phyloP scores from a whole-genome alignment of 176 grass and related monocot genomes.

The Avena atlantica region DNA sequence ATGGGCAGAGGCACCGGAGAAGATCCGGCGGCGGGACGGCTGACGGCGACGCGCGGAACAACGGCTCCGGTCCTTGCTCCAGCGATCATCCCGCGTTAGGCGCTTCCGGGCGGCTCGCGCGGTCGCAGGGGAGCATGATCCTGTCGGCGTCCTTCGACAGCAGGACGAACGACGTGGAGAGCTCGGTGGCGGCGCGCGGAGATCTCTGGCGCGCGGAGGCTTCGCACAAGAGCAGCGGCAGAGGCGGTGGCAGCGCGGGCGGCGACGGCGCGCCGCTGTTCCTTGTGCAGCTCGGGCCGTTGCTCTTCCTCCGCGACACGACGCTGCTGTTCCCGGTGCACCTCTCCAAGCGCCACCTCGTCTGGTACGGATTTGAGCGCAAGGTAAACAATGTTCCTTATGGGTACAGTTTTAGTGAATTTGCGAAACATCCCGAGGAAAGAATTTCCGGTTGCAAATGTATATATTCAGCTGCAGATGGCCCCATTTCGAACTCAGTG shows the following conservation, averaged over 20 bases:
- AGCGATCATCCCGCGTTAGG: too few species aligned
- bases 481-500: not conserved
- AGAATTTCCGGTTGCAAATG: not conserved
- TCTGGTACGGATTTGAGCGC: slow-evolving; percentile 79
- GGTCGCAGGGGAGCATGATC: slow-evolving; percentile 59
- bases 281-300: slow-evolving; percentile 70
- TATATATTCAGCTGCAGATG: not conserved
- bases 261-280: slow-evolving; percentile 39
- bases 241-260: not conserved
- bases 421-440: not conserved
- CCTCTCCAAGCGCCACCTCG: slow-evolving; percentile 70
- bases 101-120: slow-evolving; percentile 38
- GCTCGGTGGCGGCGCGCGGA: slow-evolving; percentile 67
- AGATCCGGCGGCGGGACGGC: not conserved
- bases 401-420: not conserved
- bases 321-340: slow-evolving; percentile 71
- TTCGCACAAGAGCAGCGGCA: slow-evolving; percentile 46
- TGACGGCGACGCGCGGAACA: not conserved
- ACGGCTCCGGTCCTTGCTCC: too few species aligned
- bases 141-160: slow-evolving; percentile 63
- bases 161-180: slow-evolving; percentile 66
- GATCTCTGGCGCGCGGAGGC: slow-evolving; percentile 71
- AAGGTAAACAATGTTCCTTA: slow-evolving; percentile 42
- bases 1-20: too few species aligned
- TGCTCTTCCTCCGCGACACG: slow-evolving; percentile 68